Base-by-base conservation (phyloP, 2,329 filamentous ascomycete genomes). In the Penicillium vulpinum region DNA sequence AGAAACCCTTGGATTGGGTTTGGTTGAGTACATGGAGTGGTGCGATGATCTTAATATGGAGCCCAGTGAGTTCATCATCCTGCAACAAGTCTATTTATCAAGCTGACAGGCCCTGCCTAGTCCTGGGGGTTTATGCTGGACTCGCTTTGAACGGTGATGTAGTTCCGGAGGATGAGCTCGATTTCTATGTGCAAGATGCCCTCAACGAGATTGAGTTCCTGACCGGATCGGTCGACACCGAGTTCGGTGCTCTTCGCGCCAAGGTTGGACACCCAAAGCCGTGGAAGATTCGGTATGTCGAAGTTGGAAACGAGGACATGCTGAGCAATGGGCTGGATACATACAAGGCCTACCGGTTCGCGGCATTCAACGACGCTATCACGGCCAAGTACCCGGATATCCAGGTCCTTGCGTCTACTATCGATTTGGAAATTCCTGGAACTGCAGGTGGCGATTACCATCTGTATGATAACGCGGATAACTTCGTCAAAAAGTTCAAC, bases 271-370 rank as follows among this genome's bases (percentile, higher is more conserved):
- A 88, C 63, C 80, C 84, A 0, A 78, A 85, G 57, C 86, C 87
- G 0, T 89, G 84, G 74, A 75, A 69, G 29, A 77, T 89, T 47
- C 76, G 81, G 11, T 86, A 83, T 62, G 83, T 89, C 53, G 87
- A 89, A 71, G 74, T 89, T 41, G 87, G 87, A 57, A 89, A 89
- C 68, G 87, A 89, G 68, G 87, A 89, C 63, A 83, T 83, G 76
- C 79, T 88, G 4, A 80, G 77, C 26, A 78, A 78, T 4, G 81
- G 79, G 0, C 77, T 81, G 5, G 81, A 77, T 68, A 71, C 77
- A 2, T 77, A 80, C 6, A 82, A 80, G 64, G 77, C 79, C 48
- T 79, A 83, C 56, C 81, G 86, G 4, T 87, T 88, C 68, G 76
- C 79, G 5, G 73, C 79, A 63, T 86, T 88, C 71, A 78, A 86